Base-by-base conservation (phyloP, 2,329 filamentous ascomycete species). In the Cladophialophora yegresii region DNA sequence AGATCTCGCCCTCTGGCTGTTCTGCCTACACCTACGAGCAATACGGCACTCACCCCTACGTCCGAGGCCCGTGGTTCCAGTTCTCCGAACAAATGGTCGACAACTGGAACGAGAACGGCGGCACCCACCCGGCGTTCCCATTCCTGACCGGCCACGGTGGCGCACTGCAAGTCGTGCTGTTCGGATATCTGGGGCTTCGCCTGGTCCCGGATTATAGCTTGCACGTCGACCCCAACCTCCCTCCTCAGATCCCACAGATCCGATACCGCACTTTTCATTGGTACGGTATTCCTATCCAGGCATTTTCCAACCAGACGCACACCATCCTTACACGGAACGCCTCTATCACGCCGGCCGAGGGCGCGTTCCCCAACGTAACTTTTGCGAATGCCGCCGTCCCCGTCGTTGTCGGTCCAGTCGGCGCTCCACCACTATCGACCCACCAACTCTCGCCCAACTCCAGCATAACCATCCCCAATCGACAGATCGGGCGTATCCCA, bases 61-160 rank as follows among this genome's bases (percentile, higher is more conserved):
- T 83, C 0, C 81, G 88, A 16, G 85, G 82, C 0, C 88, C 88
- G 0, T 90, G 86, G 81, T 89, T 85, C 75, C 87, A 89, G 68
- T 87, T 89, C 74, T 89, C 87, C 0, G 88, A 91, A 70, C 88
- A 91, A 72, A 77, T 88, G 54, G 74, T 85, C 22, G 88, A 91
- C 70, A 80, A 88, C 67, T 82, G 80, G 63, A 77, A 77, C 16
- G 73, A 77, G 0, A 90, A 90, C 61, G 88, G 87, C 20, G 86
- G 85, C 36, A 87, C 85, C 0, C 86, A 89, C 65, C 87, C 88
- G 0, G 88, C 88, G 0, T 91, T 84, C 70, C 88, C 88, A 0
- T 91, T 91, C 77, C 76, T 90, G 26, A 91, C 88, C 0, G 88
- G 88, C 3, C 85, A 88, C 71, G 88, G 88, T 22, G 88, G 88